Conservation (phyloP, 805 yeast species). For the Candida ipomoeae region DNA sequence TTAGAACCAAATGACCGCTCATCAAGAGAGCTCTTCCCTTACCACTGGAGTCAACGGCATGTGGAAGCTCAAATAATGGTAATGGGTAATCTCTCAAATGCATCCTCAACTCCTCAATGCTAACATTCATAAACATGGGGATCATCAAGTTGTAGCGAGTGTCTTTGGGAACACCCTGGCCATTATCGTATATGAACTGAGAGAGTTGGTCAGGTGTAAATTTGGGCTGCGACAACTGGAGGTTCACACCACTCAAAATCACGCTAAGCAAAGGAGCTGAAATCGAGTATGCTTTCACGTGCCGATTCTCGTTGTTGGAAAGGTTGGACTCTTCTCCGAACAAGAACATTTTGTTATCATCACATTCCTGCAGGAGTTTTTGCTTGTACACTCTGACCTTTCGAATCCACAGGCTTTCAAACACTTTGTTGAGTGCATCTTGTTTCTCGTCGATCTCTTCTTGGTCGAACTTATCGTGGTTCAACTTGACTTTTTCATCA, state of each 20-base stretch:
- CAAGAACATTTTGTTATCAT: conserved; percentile 23
- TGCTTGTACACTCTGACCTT: conserved; percentile 48
- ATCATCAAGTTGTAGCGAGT: conserved; percentile 62
- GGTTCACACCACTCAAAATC: conserved; percentile 25
- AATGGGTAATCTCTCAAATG: conserved; percentile 84
- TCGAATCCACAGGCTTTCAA: conserved; percentile 53
- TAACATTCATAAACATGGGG: conserved; percentile 58
- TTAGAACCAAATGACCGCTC: conserved; percentile 63
- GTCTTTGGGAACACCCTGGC: conserved; percentile 78
- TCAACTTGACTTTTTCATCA: conserved; percentile 5
- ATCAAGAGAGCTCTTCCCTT: conserved; percentile 25
- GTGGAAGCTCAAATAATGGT: conserved; percentile 74
- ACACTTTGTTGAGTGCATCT: conserved; percentile 5
- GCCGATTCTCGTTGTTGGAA: conserved; percentile 18
- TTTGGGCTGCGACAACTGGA: conserved; percentile 24
- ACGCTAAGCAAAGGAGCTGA: conserved; percentile 35
- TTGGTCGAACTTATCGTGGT: background rate
- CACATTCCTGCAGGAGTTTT: conserved; percentile 10
- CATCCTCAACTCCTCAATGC: conserved; percentile 57
- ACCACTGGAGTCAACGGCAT: conserved; percentile 23
- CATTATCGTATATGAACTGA: conserved; percentile 62
- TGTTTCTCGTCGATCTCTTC: conserved; percentile 5
- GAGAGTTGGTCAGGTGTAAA: conserved; percentile 41
- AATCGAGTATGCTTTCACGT: conserved; percentile 28
- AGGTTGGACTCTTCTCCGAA: conserved; percentile 32